Percentiles rank a stretch among this genome's conserved stretches.
Evolutionary conservation across 495 filamentous ascomycete genomes (phyloP).

Genomic region (Penicillium canariense): DNA sequence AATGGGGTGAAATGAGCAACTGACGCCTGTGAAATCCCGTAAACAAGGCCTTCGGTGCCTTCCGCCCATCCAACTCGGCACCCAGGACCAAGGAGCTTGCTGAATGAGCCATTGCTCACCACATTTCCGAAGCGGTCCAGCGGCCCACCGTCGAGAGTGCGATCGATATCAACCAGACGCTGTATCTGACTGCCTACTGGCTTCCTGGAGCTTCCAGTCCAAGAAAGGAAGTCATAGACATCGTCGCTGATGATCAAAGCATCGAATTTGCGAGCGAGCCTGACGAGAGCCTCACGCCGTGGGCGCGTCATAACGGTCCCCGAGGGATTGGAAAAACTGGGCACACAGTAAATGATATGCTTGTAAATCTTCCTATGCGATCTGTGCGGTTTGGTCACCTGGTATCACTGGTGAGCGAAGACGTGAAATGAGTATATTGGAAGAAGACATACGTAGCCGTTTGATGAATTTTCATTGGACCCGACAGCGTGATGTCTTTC

Average conservation of each 20-base stretch:
- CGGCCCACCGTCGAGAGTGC: constrained; percentile 40
- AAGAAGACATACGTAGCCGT: background rate
- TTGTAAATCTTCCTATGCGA: constrained; percentile 58
- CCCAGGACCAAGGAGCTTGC: constrained; percentile 67
- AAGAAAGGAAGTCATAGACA: constrained; percentile 74
- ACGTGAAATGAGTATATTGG: background rate
- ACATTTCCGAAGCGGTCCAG: constrained; percentile 58
- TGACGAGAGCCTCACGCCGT: constrained; percentile 53
- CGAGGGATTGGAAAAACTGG: constrained; percentile 67
- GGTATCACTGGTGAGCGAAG: background rate
- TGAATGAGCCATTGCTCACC: constrained; percentile 70
- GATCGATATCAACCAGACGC: constrained; percentile 65
- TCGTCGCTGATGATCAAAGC: constrained; percentile 70
- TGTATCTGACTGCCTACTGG: constrained; percentile 27
- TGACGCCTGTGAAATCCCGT: constrained; percentile 55
- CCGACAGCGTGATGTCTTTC: constrained; percentile 21
- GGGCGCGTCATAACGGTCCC: constrained; percentile 57
- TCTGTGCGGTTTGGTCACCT: constrained; percentile 24
- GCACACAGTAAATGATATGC: constrained; percentile 71
- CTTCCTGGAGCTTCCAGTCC: constrained; percentile 29
- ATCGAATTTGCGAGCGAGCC: constrained; percentile 59
- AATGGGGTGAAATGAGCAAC: constrained; percentile 28
- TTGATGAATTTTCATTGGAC: background rate
- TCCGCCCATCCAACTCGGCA: constrained; percentile 71
- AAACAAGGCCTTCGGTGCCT: constrained; percentile 52